A percentile compares a stretch with the other conserved stretches of the same genome.
These are phyloP conservation scores for Xylaria longipes DNA, from an alignment of 495 filamentous ascomycete genomes.

Conservation along the genomic window DNA sequence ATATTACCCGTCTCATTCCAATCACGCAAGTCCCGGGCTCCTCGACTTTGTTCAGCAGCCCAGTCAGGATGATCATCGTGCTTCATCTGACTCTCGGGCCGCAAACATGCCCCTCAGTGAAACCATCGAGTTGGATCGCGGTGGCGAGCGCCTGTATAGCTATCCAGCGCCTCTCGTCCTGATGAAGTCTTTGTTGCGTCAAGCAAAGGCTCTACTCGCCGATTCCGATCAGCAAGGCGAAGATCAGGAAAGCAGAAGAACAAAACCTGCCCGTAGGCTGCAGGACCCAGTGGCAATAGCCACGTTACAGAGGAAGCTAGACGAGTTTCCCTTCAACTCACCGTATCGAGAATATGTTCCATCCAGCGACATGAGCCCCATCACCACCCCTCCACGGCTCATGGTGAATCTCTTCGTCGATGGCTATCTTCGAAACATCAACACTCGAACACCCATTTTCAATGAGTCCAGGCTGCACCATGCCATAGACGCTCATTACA, in stretches of 20 bases:
- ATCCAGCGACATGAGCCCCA: slow-evolving; percentile 19
- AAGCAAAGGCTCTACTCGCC: slow-evolving; percentile 3
- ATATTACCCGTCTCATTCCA: slow-evolving; percentile 2
- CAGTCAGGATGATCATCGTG: not conserved
- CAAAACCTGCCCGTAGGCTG: not conserved
- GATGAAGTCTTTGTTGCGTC: slow-evolving; percentile 24
- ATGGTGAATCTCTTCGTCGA: slow-evolving; percentile 30
- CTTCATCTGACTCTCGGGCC: not conserved
- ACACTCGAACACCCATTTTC: slow-evolving; percentile 30
- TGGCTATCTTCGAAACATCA: slow-evolving; percentile 29
- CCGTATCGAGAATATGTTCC: slow-evolving; percentile 17
- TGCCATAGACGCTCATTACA: slow-evolving; percentile 26
- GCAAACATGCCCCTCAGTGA: slow-evolving; percentile 13
- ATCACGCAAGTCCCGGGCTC: slow-evolving; percentile 2
- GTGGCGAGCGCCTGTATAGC: slow-evolving; percentile 28
- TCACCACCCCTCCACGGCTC: slow-evolving; percentile 26
- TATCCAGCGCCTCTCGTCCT: slow-evolving; percentile 29
- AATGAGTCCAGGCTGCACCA: slow-evolving; percentile 22
- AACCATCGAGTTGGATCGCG: slow-evolving; percentile 23
- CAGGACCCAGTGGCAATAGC: slow-evolving; percentile 18
- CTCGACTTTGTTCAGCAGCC: slow-evolving; percentile 9
- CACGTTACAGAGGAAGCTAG: slow-evolving; percentile 22
- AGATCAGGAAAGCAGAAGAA: not conserved
- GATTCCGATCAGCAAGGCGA: not conserved
- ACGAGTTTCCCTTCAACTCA: slow-evolving; percentile 22